phyloP scores from a whole-genome alignment of 257 asterid species.

The Solanum ossicruentum region DNA sequence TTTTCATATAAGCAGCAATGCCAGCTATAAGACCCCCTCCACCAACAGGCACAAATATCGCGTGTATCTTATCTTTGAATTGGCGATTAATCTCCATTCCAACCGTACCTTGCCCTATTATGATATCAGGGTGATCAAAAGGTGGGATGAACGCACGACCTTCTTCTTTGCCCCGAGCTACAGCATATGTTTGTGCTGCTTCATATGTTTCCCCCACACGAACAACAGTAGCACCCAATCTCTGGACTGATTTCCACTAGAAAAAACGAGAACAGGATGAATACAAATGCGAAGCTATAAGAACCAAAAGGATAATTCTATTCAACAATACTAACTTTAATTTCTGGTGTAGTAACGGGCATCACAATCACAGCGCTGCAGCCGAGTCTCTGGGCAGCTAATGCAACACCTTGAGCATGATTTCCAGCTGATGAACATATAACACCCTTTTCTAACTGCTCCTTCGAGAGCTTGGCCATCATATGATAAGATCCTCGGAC shows the following conservation, averaged over 20 bases:
- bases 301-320: neutral
- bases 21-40: constrained; percentile 99
- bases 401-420: constrained; percentile 95
- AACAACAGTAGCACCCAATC: constrained; percentile 81
- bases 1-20: constrained; percentile 81
- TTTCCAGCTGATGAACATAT: constrained; percentile 97
- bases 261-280: neutral
- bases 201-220: constrained; percentile 82
- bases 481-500: constrained; percentile 94
- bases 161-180: constrained; percentile 53
- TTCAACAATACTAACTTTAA: constrained; percentile 46
- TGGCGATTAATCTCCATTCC: constrained; percentile 90
- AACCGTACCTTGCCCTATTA: constrained; percentile 84
- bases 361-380: constrained; percentile 70
- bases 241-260: constrained; percentile 73
- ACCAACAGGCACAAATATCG: constrained; percentile 90
- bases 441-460: constrained; percentile 65
- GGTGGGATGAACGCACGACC: constrained; percentile 72
- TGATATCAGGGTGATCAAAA: constrained; percentile 89
- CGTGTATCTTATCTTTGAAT: constrained; percentile 51
- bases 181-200: constrained; percentile 82
- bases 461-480: constrained; percentile 83
- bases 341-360: constrained; percentile 94
- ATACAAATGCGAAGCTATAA: neutral
- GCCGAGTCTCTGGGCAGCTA: constrained; percentile 56